Evolutionary conservation across 495 filamentous ascomycete species (phyloP).

Genomic region (Penicillium cosmopolitanum): DNA sequence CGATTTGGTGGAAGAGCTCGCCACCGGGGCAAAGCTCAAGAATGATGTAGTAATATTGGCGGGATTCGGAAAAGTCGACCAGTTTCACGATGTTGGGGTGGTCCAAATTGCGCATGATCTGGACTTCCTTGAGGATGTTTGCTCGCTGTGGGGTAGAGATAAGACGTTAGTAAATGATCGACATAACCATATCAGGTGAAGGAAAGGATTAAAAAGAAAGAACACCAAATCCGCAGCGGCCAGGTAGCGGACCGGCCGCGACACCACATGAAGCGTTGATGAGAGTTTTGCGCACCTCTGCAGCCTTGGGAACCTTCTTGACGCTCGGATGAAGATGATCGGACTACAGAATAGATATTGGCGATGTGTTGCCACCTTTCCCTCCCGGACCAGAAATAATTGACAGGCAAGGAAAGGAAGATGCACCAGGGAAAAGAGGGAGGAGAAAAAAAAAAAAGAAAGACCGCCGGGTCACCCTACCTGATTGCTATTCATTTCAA

Average conservation of each 20-base stretch:
- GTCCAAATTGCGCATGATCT: conserved; percentile 96
- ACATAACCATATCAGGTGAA: conserved; percentile 3
- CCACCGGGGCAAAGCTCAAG: conserved; percentile 94
- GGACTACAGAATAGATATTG: conserved; percentile 54
- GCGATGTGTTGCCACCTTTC: conserved; percentile 23
- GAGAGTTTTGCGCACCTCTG: conserved; percentile 83
- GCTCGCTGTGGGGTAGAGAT: conserved; percentile 65
- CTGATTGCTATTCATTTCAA: conserved; percentile 97
- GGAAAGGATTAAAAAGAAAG: conserved; percentile 7
- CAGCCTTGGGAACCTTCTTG: conserved; percentile 89
- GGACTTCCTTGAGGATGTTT: conserved; percentile 97
- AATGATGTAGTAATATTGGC: conserved; percentile 95
- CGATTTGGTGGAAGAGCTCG: conserved; percentile 98
- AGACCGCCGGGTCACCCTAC: conserved; percentile 54
- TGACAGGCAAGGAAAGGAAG: conserved; percentile 17
- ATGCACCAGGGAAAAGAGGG: conserved; percentile 20
- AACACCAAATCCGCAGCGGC: conserved; percentile 2
- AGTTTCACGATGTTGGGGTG: conserved; percentile 95
- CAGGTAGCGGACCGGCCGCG: neutral
- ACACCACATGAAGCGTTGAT: conserved; percentile 16
- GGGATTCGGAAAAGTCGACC: conserved; percentile 89
- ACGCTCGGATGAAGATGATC: conserved; percentile 91
- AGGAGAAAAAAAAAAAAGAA: conserved; percentile 24
- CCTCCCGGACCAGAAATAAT: conserved; percentile 5
- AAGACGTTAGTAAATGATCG: conserved; percentile 6